Conservation (phyloP, 768 basidiomycete species). For the Polyporus arcularius region DNA sequence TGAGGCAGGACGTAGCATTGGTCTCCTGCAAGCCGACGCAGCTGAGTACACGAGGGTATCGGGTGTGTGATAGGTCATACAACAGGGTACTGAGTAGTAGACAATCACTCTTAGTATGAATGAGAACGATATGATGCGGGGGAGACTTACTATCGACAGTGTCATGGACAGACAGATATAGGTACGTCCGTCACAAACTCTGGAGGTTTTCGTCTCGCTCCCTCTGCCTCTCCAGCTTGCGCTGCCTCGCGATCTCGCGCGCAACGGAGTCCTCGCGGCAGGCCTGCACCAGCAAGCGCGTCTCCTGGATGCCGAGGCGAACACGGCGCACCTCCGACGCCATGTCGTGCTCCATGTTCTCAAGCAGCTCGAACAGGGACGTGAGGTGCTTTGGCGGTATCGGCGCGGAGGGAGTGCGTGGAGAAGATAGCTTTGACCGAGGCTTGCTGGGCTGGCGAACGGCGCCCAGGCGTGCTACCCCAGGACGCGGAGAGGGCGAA, state of each 20-base stretch:
- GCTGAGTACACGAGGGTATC: no score
- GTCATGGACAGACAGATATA: no score
- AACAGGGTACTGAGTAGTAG: no score
- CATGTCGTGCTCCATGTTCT: constrained; percentile 37
- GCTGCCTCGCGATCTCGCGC: constrained; percentile 6
- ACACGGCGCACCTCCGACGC: constrained; percentile 30
- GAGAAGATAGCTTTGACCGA: constrained; percentile 5
- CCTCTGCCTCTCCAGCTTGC: constrained; percentile 20
- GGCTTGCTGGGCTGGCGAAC: constrained; percentile 1
- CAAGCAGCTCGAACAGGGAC: constrained; percentile 36
- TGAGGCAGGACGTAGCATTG: no score
- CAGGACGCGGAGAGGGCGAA: not conserved
- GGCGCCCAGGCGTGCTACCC: not conserved
- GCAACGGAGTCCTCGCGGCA: constrained; percentile 19
- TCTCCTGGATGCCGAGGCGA: constrained; percentile 27
- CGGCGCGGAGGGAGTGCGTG: constrained; percentile 10
- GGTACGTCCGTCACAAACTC: no score
- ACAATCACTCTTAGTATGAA: no score
- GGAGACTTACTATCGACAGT: no score
- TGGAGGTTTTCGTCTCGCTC: constrained; percentile 21
- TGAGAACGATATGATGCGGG: no score
- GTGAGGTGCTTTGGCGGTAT: constrained; percentile 31
- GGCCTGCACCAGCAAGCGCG: constrained; percentile 20
- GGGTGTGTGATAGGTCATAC: no score
- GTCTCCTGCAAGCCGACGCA: no score